Percentiles rank a stretch among this genome's conserved stretches.
phyloP scores from a whole-genome alignment of 805 yeast species.

The Starmerella riodocensis region DNA sequence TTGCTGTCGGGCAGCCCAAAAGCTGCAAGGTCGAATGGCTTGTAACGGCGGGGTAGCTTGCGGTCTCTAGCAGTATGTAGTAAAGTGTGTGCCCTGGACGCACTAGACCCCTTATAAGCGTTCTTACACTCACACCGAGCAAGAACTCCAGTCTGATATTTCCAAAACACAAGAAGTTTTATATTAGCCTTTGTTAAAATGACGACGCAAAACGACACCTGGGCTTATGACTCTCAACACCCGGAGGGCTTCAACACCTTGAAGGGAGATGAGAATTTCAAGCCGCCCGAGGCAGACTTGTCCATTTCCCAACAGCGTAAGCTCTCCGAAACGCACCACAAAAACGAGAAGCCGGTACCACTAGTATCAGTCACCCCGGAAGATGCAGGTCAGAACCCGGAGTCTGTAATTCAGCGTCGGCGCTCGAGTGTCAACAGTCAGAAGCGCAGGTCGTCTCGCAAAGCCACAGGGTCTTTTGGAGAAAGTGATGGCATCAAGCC shows the following conservation, averaged over 20 bases:
- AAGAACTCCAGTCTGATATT: too few relatives aligned
- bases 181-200: background rate
- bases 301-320: conserved; percentile 12
- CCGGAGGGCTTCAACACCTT: conserved; percentile 16
- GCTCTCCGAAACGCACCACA: conserved; percentile 10
- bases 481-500: conserved; percentile 9
- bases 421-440: conserved; percentile 11
- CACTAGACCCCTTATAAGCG: background rate
- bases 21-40: background rate
- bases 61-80: background rate
- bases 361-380: conserved; percentile 10
- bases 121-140: too few relatives aligned
- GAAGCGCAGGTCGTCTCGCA: conserved; percentile 10
- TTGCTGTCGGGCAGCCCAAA: too few relatives aligned
- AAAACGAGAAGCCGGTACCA: conserved; percentile 7
- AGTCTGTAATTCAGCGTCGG: conserved; percentile 12
- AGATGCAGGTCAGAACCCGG: conserved; percentile 9
- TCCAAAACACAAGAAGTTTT: background rate
- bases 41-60: background rate
- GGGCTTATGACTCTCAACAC: conserved; percentile 14
- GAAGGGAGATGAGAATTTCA: conserved; percentile 12
- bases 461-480: conserved; percentile 17
- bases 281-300: conserved; percentile 13
- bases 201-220: conserved; percentile 4
- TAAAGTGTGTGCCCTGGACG: background rate